Evolutionary conservation across 2,329 filamentous ascomycete species (phyloP), one percentile per base, ranked within the genome.

Genomic region (Ophiostoma novo-ulmi): DNA sequence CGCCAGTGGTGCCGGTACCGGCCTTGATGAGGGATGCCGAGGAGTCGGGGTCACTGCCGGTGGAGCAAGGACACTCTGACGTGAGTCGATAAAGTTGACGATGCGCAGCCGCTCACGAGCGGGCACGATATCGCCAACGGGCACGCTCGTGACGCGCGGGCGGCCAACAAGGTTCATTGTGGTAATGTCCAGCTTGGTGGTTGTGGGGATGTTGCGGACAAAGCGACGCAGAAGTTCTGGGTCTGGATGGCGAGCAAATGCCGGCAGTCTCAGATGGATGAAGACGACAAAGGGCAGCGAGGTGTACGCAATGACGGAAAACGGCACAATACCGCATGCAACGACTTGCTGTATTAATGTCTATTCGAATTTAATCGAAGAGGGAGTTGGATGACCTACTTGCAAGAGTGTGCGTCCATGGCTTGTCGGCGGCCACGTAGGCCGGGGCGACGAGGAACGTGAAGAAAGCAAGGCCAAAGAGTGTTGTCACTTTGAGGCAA

Each of bases 271-370:
- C 68, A 95, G 80, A 78, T 91, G 87, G 72, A 95, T 84, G 76
- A 89, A 88, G 58, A 88, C 88, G 8, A 94, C 91, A 76, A 91
- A 91, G 3, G 92, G 90, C 0, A 87, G 83, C 1, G 89, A 88
- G 66, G 85, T 85, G 77, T 88, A 90, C 48, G 85, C 82, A 31
- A 92, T 83, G 75, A 89, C 87, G 48, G 87, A 71, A 75, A 93
- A 81, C 2, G 92, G 92, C 10, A 91, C 79, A 52, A 89, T 77
- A 74, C 89, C 88, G 73, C 84, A 87, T 68, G 86, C 76, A 67
- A 85, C 79, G 71, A 88, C 88, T 41, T 2, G 35, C 8, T 13
- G 13, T 90, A 73, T 6, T 1, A 22, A 7, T 65, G 39, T 71
- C 26, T 22, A 48, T 17, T 2, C 52, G 31, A 65, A 71, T 70